These are phyloP conservation scores for Phytophthora palmivora DNA, from an alignment of 352 stramenopile genomes.

Conservation along the genomic window DNA sequence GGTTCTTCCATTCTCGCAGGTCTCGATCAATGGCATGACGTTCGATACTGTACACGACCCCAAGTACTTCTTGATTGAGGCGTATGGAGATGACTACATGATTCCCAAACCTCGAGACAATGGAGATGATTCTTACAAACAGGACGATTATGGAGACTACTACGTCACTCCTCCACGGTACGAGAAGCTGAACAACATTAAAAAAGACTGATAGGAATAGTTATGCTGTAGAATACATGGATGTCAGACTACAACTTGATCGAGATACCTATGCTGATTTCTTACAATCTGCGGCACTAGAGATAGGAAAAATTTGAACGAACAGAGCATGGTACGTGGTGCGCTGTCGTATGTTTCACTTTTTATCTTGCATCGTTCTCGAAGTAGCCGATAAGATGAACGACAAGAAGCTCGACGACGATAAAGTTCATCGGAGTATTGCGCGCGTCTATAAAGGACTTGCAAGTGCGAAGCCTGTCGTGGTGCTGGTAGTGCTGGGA, in stretches of 20 bases:
- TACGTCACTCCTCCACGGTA: neutral
- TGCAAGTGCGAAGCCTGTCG: neutral
- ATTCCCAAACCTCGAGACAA: constrained; percentile 17
- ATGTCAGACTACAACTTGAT: no score
- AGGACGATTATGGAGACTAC: neutral
- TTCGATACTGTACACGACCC: constrained; percentile 45
- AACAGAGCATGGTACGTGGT: constrained; percentile 10
- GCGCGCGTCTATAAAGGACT: neutral
- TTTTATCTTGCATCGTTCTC: neutral
- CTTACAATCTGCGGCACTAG: constrained; percentile 2
- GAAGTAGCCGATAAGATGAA: constrained; percentile 1
- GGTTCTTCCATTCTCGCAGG: constrained; percentile 29
- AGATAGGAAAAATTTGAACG: neutral
- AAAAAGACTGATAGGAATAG: constrained; percentile 8
- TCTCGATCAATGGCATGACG: constrained; percentile 35
- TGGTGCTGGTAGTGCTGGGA: constrained; percentile 7
- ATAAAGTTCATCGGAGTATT: neutral
- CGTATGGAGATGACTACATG: constrained; percentile 46
- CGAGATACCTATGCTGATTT: neutral
- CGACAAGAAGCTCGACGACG: constrained; percentile 4
- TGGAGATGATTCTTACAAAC: neutral
- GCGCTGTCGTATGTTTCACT: constrained; percentile 6
- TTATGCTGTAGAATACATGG: constrained; percentile 16
- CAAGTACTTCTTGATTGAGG: constrained; percentile 34
- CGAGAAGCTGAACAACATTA: neutral